Percentiles rank a stretch among this genome's conserved stretches.
Conservation (phyloP, 495 filamentous ascomycete species). For the Podospora sp. region DNA sequence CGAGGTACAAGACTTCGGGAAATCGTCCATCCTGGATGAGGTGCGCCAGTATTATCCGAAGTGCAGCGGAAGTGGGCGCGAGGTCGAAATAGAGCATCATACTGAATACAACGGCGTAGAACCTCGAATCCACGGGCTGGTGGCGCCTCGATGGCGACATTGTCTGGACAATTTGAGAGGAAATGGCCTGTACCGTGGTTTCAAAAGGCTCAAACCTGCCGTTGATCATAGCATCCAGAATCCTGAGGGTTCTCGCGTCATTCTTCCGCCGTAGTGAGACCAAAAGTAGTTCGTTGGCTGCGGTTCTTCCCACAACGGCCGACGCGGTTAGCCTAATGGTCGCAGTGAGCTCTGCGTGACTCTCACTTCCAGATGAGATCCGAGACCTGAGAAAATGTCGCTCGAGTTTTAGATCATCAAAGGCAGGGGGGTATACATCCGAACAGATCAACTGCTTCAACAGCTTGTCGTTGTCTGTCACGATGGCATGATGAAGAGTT, state of each 20-base stretch:
- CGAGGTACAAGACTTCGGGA: conserved; percentile 29
- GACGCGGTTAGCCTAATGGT: conserved; percentile 24
- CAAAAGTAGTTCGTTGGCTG: conserved; percentile 19
- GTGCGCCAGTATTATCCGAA: conserved; percentile 33
- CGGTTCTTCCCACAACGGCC: not conserved
- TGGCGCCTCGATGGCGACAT: not conserved
- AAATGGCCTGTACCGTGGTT: conserved; percentile 16
- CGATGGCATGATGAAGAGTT: conserved; percentile 60
- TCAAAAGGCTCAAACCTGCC: conserved; percentile 21
- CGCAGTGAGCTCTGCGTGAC: conserved; percentile 33
- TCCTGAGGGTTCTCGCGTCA: conserved; percentile 17
- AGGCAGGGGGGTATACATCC: conserved; percentile 75
- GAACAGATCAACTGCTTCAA: conserved; percentile 63
- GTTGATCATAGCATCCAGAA: conserved; percentile 38
- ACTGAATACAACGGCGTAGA: conserved; percentile 22
- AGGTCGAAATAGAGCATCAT: conserved; percentile 16
- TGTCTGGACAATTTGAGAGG: conserved; percentile 18
- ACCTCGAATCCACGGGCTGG: conserved; percentile 4
- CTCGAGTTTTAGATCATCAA: conserved; percentile 65
- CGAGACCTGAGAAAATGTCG: conserved; percentile 40
- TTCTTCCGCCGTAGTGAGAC: not conserved
- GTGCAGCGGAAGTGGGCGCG: conserved; percentile 23
- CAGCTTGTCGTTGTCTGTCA: conserved; percentile 55
- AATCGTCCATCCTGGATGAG: conserved; percentile 23
- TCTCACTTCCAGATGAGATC: conserved; percentile 32